phyloP scores from a whole-genome alignment of 2,329 filamentous ascomycete species.

The Xylariaceae sp. region DNA sequence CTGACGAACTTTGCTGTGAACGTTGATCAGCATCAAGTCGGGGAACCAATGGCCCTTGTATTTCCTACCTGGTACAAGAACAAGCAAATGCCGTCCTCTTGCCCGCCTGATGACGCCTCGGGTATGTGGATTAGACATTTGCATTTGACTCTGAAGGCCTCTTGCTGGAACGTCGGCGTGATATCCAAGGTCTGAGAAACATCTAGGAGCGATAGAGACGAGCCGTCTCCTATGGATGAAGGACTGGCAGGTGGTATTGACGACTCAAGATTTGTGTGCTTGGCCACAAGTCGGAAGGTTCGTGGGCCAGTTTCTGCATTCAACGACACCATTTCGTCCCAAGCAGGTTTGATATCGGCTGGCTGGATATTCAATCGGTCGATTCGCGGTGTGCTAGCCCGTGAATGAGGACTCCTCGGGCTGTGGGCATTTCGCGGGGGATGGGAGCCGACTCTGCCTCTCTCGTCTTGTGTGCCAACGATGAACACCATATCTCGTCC shows the following conservation, averaged over 20 bases:
- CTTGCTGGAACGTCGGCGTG: slow-evolving; percentile 31
- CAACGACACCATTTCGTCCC: slow-evolving; percentile 45
- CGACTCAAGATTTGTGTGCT: slow-evolving; percentile 40
- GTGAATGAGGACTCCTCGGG: slow-evolving; percentile 31
- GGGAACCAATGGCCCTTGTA: neutral
- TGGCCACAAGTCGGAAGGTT: slow-evolving; percentile 41
- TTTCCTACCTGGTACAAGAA: slow-evolving; percentile 51
- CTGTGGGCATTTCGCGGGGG: slow-evolving; percentile 45
- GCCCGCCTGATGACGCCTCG: slow-evolving; percentile 24
- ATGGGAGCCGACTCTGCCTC: slow-evolving; percentile 54
- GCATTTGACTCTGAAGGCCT: slow-evolving; percentile 40
- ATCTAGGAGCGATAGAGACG: slow-evolving; percentile 37
- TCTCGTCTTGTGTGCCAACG: slow-evolving; percentile 52
- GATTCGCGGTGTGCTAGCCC: slow-evolving; percentile 15
- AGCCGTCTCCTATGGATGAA: slow-evolving; percentile 19
- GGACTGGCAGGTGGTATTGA: slow-evolving; percentile 26
- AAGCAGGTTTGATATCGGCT: slow-evolving; percentile 46
- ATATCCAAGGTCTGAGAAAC: slow-evolving; percentile 37
- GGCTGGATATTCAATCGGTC: slow-evolving; percentile 34
- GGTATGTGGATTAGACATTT: slow-evolving; percentile 43
- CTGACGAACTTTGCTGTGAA: slow-evolving; percentile 43
- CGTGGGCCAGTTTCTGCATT: slow-evolving; percentile 36
- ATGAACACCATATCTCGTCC: slow-evolving; percentile 62
- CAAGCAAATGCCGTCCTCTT: slow-evolving; percentile 41
- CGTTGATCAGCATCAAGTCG: slow-evolving; percentile 8